Evolutionary conservation across 352 stramenopile species (phyloP).

Genomic region (Phytophthora pini): DNA sequence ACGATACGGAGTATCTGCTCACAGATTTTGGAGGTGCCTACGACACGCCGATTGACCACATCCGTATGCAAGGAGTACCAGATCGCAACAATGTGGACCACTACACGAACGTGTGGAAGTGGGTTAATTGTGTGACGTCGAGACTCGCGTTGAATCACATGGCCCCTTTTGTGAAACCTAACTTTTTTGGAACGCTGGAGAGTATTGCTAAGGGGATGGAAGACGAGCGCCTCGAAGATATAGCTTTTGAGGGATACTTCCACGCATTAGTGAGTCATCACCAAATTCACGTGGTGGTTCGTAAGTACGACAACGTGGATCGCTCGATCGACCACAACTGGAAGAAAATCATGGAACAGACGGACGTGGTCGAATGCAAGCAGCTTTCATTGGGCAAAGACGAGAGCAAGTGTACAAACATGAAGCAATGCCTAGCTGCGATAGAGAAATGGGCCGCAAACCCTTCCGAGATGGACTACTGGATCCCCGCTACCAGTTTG

Average conservation of each 20-base stretch:
- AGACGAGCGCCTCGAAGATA: constrained; percentile 4
- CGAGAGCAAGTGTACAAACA: neutral
- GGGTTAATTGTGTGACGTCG: constrained; percentile 2
- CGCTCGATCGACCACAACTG: too few relatives aligned
- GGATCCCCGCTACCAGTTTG: constrained; percentile 18
- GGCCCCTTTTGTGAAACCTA: too few relatives aligned
- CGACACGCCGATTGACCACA: neutral
- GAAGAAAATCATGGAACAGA: too few relatives aligned
- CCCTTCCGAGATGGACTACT: constrained; percentile 29
- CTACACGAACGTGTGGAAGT: neutral
- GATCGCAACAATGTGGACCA: neutral
- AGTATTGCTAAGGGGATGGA: neutral
- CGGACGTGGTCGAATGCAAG: too few relatives aligned
- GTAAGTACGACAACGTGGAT: constrained; percentile 1
- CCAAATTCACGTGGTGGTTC: too few relatives aligned
- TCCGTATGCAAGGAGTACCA: neutral
- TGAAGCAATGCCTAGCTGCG: constrained; percentile 5
- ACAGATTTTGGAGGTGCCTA: too few relatives aligned
- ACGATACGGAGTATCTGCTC: too few relatives aligned
- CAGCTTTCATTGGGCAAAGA: neutral
- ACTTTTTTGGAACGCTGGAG: neutral
- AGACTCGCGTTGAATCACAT: too few relatives aligned
- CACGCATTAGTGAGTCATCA: too few relatives aligned
- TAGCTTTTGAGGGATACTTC: constrained; percentile 7
- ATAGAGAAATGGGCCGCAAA: constrained; percentile 17